phyloP scores from a whole-genome alignment of 2,329 filamentous ascomycete species.

The Fusarium verrucosum region DNA sequence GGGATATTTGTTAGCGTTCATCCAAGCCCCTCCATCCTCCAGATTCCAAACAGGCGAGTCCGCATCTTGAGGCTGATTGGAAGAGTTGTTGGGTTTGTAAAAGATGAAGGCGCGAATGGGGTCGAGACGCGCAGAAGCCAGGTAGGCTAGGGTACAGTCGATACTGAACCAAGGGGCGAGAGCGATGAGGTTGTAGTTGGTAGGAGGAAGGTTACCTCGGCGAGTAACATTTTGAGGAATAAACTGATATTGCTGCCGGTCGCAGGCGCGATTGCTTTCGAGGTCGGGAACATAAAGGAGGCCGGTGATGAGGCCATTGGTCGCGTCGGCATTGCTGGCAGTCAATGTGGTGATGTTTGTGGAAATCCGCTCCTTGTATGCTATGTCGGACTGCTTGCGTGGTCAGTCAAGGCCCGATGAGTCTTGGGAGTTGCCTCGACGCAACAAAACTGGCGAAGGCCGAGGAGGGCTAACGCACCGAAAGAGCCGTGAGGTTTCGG shows the following conservation, averaged over 20 bases:
- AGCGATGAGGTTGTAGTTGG: slow-evolving; percentile 79
- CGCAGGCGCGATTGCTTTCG: slow-evolving; percentile 66
- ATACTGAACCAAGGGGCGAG: slow-evolving; percentile 86
- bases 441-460: not conserved
- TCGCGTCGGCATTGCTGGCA: slow-evolving; percentile 67
- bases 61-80: slow-evolving; percentile 70
- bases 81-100: slow-evolving; percentile 66
- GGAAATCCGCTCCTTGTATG: slow-evolving; percentile 61
- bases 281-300: slow-evolving; percentile 87
- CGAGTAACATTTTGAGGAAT: slow-evolving; percentile 81
- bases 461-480: slow-evolving; percentile 54
- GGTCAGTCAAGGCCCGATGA: slow-evolving; percentile 28
- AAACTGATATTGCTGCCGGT: slow-evolving; percentile 67
- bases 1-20: slow-evolving; percentile 74
- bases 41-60: slow-evolving; percentile 76
- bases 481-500: slow-evolving; percentile 65
- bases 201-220: slow-evolving; percentile 71
- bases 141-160: slow-evolving; percentile 77
- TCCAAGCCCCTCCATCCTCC: slow-evolving; percentile 76
- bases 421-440: not conserved
- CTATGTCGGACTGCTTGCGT: slow-evolving; percentile 55
- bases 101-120: slow-evolving; percentile 71
- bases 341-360: slow-evolving; percentile 80
- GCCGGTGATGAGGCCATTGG: slow-evolving; percentile 73
- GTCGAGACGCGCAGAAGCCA: slow-evolving; percentile 67